Base-by-base conservation (phyloP, 2,329 filamentous ascomycete species). In the Apiospora malaysiana region DNA sequence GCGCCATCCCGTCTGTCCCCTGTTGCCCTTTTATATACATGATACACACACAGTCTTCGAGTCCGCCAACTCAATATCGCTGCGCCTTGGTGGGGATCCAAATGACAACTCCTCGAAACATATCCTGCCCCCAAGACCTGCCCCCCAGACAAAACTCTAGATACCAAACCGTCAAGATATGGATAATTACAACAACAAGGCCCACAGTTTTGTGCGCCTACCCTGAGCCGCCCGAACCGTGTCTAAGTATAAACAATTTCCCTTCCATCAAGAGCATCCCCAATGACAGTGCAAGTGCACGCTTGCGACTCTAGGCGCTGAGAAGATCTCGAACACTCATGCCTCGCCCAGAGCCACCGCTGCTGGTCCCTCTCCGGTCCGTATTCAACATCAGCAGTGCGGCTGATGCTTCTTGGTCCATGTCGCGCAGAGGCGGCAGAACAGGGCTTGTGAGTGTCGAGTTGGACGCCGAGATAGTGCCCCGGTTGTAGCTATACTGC, bases 371-470 rank as follows among this genome's bases (percentile, higher is more conserved):
- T 46, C 93, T 86, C 51, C 93, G 88, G 79, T 96, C 94, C 69
- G 87, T 90, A 75, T 95, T 97, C 71, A 98, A 84, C 94, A 97
- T 97, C 79, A 97, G 82, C 75, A 97, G 81, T 3, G 94, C 95
- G 16, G 94, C 92, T 9, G 94, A 96, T 0, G 94, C 95, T 79
- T 96, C 94, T 72, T 94, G 91, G 73, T 93, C 90, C 5, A 89
- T 77, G 68, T 91, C 88, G 46, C 83, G 83, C 76, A 89, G 87
- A 0, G 89, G 88, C 25, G 82, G 78, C 63, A 91, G 79, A 9
- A 85, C 85, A 1, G 89, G 89, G 73, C 89, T 91, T 7, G 90
- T 90, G 71, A 90, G 78, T 0, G 87, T 83, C 67, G 87, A 91
- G 2, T 82, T 85, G 68, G 82, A 82, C 2, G 81, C 80, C 21